Conservation (phyloP, 345 rosid genomes). For the Combretum micranthum region DNA sequence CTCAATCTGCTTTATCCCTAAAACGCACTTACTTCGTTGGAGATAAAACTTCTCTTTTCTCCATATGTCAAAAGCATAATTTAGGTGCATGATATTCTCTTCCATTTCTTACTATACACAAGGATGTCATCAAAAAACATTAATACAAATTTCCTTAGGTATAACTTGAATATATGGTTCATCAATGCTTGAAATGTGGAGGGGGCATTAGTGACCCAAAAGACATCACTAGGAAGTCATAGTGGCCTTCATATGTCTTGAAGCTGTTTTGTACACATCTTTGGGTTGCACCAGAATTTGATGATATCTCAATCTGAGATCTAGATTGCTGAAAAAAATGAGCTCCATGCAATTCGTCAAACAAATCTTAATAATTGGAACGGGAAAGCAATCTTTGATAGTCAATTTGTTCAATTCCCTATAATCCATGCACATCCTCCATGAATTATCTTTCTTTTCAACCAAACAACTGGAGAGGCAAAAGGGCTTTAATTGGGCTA, state of each 20-base stretch:
- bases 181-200: neutral
- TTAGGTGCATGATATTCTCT: neutral
- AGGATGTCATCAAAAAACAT: slow-evolving; percentile 3
- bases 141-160: neutral
- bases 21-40: neutral
- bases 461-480: neutral
- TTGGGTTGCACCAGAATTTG: neutral
- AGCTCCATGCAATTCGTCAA: slow-evolving; percentile 1
- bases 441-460: neutral
- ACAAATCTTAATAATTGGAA: neutral
- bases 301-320: too few relatives aligned
- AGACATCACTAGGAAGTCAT: slow-evolving; percentile 2
- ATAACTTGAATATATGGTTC: too few relatives aligned
- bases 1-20: too few relatives aligned
- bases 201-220: slow-evolving; percentile 2
- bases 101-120: neutral
- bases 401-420: neutral
- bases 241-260: neutral
- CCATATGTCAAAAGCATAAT: neutral
- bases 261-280: slow-evolving; percentile 1
- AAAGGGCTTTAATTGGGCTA: neutral
- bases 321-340: too few relatives aligned
- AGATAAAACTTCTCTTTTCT: neutral
- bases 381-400: neutral
- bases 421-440: too few relatives aligned